Conservation (phyloP, 164 flowering plant genomes). For the Warburgia ugandensis region DNA sequence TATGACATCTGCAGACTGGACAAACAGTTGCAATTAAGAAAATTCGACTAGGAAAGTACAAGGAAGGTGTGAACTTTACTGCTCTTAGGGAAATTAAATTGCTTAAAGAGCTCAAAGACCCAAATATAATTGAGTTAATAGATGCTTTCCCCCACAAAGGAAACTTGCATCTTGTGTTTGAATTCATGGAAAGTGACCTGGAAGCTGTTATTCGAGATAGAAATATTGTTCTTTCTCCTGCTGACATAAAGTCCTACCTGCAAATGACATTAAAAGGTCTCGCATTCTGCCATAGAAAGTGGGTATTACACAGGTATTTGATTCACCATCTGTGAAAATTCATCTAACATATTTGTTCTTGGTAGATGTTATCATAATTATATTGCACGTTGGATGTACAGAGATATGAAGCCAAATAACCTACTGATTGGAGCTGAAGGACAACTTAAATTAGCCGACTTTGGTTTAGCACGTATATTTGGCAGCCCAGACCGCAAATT, state of each 20-base stretch:
- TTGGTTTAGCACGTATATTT: conserved; percentile 92
- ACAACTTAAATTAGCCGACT: conserved; percentile 90
- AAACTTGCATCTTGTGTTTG: conserved; percentile 92
- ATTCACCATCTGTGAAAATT: not conserved
- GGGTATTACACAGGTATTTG: conserved; percentile 86
- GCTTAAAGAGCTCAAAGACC: conserved; percentile 89
- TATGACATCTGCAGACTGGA: conserved; percentile 49
- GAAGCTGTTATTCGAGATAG: conserved; percentile 95
- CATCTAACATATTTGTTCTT: not conserved
- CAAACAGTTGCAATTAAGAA: conserved; percentile 90
- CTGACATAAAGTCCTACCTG: conserved; percentile 78
- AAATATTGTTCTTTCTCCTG: conserved; percentile 86
- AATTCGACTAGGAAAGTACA: conserved; percentile 84
- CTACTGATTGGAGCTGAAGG: conserved; percentile 81
- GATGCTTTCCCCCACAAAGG: conserved; percentile 97
- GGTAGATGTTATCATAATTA: conserved; percentile 3
- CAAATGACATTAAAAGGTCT: conserved; percentile 97
- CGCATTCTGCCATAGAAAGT: conserved; percentile 84
- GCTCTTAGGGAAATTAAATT: conserved; percentile 92
- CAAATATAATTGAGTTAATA: conserved; percentile 80
- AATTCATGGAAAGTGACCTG: conserved; percentile 96
- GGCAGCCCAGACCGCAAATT: conserved; percentile 93
- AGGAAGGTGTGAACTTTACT: conserved; percentile 94
- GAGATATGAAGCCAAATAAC: conserved; percentile 99
- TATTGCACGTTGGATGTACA: conserved; percentile 22